phyloP scores from a whole-genome alignment of 805 yeast species.

The Yamadazyma ubonensis region DNA sequence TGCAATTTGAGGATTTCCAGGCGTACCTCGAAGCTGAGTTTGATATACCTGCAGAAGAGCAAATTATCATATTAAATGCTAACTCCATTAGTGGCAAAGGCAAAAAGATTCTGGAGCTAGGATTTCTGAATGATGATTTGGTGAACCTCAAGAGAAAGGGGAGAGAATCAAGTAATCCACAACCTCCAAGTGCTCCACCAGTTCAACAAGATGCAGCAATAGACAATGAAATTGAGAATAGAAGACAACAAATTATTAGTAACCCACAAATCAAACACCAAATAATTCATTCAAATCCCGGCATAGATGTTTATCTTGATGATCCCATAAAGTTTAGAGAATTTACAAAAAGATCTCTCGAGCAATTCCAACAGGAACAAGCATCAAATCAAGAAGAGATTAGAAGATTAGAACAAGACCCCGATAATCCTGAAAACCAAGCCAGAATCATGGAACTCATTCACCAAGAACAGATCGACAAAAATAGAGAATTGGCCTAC shows the following conservation, averaged over 20 bases:
- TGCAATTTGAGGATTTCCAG: slow-evolving; percentile 63
- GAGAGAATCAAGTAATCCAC: too few species aligned
- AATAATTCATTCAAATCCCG: slow-evolving; percentile 44
- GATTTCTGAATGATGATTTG: slow-evolving; percentile 60
- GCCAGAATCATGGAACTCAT: slow-evolving; percentile 63
- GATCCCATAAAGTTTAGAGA: slow-evolving; percentile 50
- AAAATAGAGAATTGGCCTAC: slow-evolving; percentile 73
- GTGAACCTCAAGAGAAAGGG: slow-evolving; percentile 48
- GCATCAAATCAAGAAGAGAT: slow-evolving; percentile 50
- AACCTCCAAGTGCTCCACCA: too few species aligned
- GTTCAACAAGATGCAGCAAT: too few species aligned
- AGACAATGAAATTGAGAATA: slow-evolving; percentile 42
- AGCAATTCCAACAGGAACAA: slow-evolving; percentile 16
- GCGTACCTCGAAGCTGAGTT: slow-evolving; percentile 76
- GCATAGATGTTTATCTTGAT: slow-evolving; percentile 43
- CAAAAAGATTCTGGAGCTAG: slow-evolving; percentile 43
- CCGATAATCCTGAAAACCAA: slow-evolving; percentile 70
- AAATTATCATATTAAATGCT: slow-evolving; percentile 51
- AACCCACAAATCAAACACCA: slow-evolving; percentile 42
- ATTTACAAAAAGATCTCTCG: slow-evolving; percentile 31
- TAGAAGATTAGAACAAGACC: slow-evolving; percentile 54
- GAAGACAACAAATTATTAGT: slow-evolving; percentile 48
- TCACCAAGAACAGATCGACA: slow-evolving; percentile 71
- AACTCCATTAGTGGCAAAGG: slow-evolving; percentile 29
- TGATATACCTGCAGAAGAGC: slow-evolving; percentile 44